Evolutionary conservation across 2,329 filamentous ascomycete species (phyloP).

Genomic region (Pseudogymnoascus sp.): DNA sequence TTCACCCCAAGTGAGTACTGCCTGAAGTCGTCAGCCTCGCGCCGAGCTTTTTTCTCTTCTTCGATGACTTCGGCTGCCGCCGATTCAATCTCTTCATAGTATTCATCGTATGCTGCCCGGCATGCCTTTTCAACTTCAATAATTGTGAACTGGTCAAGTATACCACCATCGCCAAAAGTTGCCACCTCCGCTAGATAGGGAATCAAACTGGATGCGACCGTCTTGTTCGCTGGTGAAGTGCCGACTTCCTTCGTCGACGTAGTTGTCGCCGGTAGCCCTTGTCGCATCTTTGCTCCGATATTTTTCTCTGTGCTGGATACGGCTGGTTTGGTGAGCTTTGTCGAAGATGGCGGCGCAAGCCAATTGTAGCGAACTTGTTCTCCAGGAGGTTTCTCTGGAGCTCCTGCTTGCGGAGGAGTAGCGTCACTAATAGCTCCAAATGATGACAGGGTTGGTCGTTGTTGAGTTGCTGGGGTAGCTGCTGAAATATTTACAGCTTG

Average conservation of each 20-base stretch:
- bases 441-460: background rate
- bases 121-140: conserved; percentile 17
- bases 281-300: background rate
- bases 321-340: background rate
- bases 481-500: background rate
- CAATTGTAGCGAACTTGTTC: conserved; percentile 5
- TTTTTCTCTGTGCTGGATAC: background rate
- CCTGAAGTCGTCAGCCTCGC: conserved; percentile 19
- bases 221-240: background rate
- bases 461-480: background rate
- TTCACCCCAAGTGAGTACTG: conserved; percentile 22
- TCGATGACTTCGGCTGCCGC: conserved; percentile 17
- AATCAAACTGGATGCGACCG: background rate
- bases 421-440: background rate
- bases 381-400: background rate
- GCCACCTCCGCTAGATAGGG: background rate
- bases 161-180: conserved; percentile 22
- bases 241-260: background rate
- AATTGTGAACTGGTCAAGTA: conserved; percentile 27
- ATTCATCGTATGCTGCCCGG: background rate
- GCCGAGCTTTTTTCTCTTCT: conserved; percentile 17
- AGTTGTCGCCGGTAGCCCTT: background rate
- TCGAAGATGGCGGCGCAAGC: background rate
- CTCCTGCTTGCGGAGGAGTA: background rate
- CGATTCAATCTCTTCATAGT: conserved; percentile 17